A percentile compares a stretch with the other conserved stretches of the same genome.
These are phyloP conservation scores for Prunus davidiana DNA, from an alignment of 306 rosid species.

Conservation along the genomic window DNA sequence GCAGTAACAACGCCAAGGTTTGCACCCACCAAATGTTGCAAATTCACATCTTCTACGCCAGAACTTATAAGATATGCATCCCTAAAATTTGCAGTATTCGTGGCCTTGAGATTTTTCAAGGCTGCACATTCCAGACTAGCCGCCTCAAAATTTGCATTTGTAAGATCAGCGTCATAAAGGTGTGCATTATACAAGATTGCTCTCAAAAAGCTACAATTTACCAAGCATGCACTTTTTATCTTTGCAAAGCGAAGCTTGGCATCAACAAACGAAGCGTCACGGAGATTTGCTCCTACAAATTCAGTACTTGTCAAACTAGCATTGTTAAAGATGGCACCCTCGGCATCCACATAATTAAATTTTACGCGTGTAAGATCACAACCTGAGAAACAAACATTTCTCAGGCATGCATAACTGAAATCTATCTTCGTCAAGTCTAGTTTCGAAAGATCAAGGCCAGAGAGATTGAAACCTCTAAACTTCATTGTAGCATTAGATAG, in stretches of 20 bases:
- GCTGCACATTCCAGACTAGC: background rate
- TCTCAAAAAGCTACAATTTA: background rate
- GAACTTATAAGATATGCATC: background rate
- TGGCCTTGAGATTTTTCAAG: background rate
- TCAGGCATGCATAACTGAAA: background rate
- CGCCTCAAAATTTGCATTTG: background rate
- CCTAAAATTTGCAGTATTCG: background rate
- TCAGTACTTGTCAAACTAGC: background rate
- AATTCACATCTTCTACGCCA: background rate
- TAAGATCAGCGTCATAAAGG: background rate
- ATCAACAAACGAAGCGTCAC: background rate
- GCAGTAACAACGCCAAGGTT: background rate
- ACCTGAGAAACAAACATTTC: background rate
- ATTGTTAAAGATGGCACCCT: background rate
- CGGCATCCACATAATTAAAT: background rate
- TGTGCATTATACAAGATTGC: background rate
- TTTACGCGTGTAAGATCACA: background rate
- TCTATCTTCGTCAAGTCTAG: slow-evolving; percentile 31
- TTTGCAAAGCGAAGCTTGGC: background rate
- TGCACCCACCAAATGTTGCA: background rate
- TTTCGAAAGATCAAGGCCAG: slow-evolving; percentile 85
- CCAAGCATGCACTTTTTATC: background rate
- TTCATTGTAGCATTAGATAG: slow-evolving; percentile 61
- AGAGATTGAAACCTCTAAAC: slow-evolving; percentile 82
- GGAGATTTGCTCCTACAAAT: background rate